Base-by-base conservation (phyloP, 805 yeast genomes). In the Saccharomycopsis sp. region DNA sequence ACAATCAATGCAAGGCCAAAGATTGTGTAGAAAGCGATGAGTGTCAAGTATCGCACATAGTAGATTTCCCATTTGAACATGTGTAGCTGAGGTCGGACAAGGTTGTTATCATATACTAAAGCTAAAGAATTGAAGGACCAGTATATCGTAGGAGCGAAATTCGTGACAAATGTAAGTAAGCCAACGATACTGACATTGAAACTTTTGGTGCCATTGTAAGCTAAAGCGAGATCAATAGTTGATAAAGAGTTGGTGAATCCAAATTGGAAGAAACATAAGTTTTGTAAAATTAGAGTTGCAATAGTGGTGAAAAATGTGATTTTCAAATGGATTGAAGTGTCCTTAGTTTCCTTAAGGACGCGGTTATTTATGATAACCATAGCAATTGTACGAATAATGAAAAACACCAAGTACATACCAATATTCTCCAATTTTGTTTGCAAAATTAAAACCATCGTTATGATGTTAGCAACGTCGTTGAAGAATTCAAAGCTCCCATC, bases 181-280 rank as follows among this genome's bases (percentile, higher is more conserved):
- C 96, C 96, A 3, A 90, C 95, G 2, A 75, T 58, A 5, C 74
- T 54, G 19, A 89, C 72, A 52, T 81, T 75, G 57, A 87, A 93
- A 37, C 75, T 72, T 1, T 76, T 62, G 5, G 89, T 68, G 0
- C 98, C 98, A 58, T 90, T 90, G 61, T 93, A 93, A 0, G 96
- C 89, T 59, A 90, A 89, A 0, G 95, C 77, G 20, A 93, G 69
- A 56, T 90, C 97, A 19, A 93, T 79, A 0, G 97, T 82, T 0
- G 97, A 90, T 53, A 93, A 71, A 32, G 96, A 86, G 57, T 93
- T 93, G 0, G 97, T 88, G 41, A 85, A 86, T 0, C 97, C 97
- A 59, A 83, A 71, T 17, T 85, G 85, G 65, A 85, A 93, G 59
- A 90, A 93, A 0, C 88, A 65, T 34, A 87, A 66, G 53, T 86